A percentile compares a stretch with the other conserved stretches of the same genome.
Evolutionary conservation across 148 eudicot species (phyloP).

Genomic region (Camellia japonica): DNA sequence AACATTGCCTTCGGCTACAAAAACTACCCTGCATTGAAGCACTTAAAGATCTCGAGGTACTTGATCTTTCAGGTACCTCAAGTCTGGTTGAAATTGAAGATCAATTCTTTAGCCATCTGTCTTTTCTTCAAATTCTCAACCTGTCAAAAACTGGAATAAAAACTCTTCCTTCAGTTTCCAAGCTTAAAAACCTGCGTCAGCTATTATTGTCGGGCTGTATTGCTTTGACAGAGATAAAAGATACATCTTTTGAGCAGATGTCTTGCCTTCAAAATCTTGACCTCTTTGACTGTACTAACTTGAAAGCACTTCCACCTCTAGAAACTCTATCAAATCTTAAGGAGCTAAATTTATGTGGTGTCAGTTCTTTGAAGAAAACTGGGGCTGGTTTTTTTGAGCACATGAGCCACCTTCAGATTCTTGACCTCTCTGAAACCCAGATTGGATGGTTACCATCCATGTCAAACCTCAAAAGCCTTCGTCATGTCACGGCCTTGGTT

Average conservation of each 20-base stretch:
- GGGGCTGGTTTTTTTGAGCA: constrained; percentile 16
- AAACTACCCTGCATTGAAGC: not conserved
- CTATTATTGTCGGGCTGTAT: constrained; percentile 8
- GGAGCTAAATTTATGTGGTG: constrained; percentile 30
- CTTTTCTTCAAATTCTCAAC: no score
- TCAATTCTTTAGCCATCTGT: no score
- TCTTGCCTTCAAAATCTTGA: constrained; percentile 25
- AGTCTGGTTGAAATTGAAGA: no score
- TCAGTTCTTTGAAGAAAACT: not conserved
- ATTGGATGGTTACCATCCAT: constrained; percentile 23
- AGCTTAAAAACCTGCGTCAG: constrained; percentile 18
- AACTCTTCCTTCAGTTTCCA: constrained; percentile 19
- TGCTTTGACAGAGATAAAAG: constrained; percentile 15
- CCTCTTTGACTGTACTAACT: constrained; percentile 21
- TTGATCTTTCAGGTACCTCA: not conserved
- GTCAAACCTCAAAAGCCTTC: constrained; percentile 25
- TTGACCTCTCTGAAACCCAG: constrained; percentile 29
- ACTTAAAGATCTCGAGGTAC: constrained; percentile 20
- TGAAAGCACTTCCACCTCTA: constrained; percentile 13
- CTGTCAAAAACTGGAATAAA: constrained; percentile 20
- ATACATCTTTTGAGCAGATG: constrained; percentile 27
- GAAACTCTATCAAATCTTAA: constrained; percentile 21
- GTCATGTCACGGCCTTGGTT: not conserved
- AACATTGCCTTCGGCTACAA: constrained; percentile 10
- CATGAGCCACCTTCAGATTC: constrained; percentile 15